phyloP scores from a whole-genome alignment of 2,329 filamentous ascomycete species.

The Trichoderma sp. region DNA sequence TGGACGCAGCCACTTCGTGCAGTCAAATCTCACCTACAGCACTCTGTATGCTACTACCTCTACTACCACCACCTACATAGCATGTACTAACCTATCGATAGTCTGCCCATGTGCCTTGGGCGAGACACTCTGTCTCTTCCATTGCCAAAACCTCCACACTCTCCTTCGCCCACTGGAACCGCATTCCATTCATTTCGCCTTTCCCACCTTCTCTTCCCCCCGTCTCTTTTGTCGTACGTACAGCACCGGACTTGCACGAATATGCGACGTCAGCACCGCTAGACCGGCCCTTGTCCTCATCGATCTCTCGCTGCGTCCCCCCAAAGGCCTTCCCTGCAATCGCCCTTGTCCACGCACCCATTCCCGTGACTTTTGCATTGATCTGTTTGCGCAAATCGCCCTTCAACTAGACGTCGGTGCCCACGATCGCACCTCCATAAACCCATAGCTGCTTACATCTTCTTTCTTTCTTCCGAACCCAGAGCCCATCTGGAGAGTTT shows the following conservation, averaged over 20 bases:
- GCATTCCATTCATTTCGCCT: background rate
- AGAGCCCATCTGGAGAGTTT: background rate
- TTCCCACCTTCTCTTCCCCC: background rate
- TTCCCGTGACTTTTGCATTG: constrained; percentile 10
- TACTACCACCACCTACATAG: background rate
- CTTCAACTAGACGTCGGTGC: background rate
- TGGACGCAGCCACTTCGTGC: constrained; percentile 2
- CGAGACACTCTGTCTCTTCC: background rate
- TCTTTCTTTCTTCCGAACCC: background rate
- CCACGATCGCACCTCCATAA: constrained; percentile 1
- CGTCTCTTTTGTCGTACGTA: background rate
- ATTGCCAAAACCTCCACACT: background rate
- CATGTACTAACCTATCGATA: background rate
- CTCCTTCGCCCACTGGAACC: background rate
- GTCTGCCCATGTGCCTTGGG: background rate
- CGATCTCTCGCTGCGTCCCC: constrained; percentile 9
- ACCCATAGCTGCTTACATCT: background rate
- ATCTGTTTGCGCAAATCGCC: constrained; percentile 9
- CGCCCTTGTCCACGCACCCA: constrained; percentile 13
- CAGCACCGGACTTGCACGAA: background rate
- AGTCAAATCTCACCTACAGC: background rate
- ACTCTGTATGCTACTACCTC: background rate
- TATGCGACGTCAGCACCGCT: constrained; percentile 12
- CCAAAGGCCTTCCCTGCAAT: constrained; percentile 18
- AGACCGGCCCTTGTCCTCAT: constrained; percentile 17